Evolutionary conservation across 352 stramenopile species (phyloP).

Genomic region (Aphanomyces stellatus): DNA sequence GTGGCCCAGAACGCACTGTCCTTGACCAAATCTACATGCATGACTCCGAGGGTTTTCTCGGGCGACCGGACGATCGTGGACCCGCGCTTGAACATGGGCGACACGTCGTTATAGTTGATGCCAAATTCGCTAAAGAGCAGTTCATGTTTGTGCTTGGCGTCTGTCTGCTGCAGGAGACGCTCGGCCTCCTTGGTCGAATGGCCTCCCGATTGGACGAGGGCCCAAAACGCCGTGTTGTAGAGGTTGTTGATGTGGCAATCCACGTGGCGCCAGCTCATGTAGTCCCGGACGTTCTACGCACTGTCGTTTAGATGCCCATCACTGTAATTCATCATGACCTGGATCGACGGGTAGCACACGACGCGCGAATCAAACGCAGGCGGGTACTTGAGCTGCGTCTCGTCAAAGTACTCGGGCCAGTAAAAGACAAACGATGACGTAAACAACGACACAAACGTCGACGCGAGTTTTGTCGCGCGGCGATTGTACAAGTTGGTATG

Average conservation of each 20-base stretch:
- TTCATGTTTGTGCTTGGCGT: conserved; percentile 35
- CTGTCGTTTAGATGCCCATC: no score
- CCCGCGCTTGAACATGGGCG: conserved; percentile 12
- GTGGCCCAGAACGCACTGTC: background rate
- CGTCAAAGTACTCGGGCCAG: conserved; percentile 27
- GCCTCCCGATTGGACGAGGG: conserved; percentile 27
- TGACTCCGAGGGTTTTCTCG: background rate
- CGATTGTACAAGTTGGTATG: conserved; percentile 25
- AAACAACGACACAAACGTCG: conserved; percentile 34
- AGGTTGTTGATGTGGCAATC: conserved; percentile 41
- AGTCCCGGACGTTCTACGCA: conserved; percentile 29
- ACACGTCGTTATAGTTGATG: conserved; percentile 33
- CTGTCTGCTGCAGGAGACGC: conserved; percentile 21
- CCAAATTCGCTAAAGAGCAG: conserved; percentile 30
- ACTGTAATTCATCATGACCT: conserved; percentile 20
- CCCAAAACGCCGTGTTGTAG: conserved; percentile 35
- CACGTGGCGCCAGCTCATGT: conserved; percentile 32
- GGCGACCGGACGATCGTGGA: background rate
- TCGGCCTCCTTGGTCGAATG: conserved; percentile 23
- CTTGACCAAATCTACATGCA: conserved; percentile 14
- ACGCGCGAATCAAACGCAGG: conserved; percentile 31
- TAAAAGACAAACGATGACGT: conserved; percentile 32
- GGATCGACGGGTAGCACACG: conserved; percentile 26
- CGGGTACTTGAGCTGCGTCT: conserved; percentile 22
- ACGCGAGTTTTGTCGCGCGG: conserved; percentile 27